Conservation (phyloP, 805 yeast genomes). For the Kodamaea fukazawae region DNA sequence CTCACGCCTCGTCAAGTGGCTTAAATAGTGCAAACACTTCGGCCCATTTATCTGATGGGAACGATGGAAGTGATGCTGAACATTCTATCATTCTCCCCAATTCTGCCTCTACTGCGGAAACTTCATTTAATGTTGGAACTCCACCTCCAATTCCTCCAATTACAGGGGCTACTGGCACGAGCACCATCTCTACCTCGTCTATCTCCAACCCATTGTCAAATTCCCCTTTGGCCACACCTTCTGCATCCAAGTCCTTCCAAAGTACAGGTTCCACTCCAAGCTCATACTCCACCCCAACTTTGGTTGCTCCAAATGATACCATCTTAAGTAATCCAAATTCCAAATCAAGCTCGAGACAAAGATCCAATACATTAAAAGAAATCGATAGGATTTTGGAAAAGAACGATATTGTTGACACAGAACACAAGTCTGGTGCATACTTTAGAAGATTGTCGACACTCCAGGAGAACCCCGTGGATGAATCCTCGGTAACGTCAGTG, state of each 20-base stretch:
- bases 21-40: constrained; percentile 2
- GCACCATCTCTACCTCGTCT: constrained; percentile 15
- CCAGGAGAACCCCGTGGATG: constrained; percentile 48
- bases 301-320: background rate
- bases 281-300: constrained; percentile 2
- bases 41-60: background rate
- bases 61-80: background rate
- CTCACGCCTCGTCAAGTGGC: background rate
- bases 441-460: constrained; percentile 63
- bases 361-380: constrained; percentile 38
- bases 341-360: constrained; percentile 18
- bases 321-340: background rate
- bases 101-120: constrained; percentile 24
- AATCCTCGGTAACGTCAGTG: constrained; percentile 6
- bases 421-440: constrained; percentile 58
- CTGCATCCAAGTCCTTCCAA: constrained; percentile 2
- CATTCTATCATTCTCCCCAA: constrained; percentile 16
- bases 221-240: constrained; percentile 4
- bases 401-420: constrained; percentile 39
- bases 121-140: constrained; percentile 12
- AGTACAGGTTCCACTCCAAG: constrained; percentile 1
- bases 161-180: constrained; percentile 11
- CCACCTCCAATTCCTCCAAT: constrained; percentile 19
- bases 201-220: constrained; percentile 11
- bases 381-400: constrained; percentile 36